Evolutionary conservation across 345 rosid species (phyloP).

Genomic region (Lagerstroemia speciosa): DNA sequence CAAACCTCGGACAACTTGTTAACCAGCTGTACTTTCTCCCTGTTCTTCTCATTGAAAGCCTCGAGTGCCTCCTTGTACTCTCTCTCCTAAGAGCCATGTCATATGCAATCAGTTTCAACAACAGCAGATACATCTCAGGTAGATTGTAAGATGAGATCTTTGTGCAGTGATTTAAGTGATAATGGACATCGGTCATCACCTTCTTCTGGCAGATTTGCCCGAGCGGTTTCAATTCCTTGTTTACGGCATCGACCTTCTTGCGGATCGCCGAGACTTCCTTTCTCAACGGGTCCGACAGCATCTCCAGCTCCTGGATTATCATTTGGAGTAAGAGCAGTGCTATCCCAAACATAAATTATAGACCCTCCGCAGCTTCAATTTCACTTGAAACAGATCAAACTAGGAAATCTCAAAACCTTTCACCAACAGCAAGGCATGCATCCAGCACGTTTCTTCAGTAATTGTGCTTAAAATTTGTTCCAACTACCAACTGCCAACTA

Average conservation of each 20-base stretch:
- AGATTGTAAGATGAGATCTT: background rate
- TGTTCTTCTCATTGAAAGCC: slow-evolving; percentile 73
- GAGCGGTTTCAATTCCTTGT: slow-evolving; percentile 89
- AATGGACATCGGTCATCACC: slow-evolving; percentile 25
- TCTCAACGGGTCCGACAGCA: slow-evolving; percentile 92
- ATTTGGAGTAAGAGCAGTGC: background rate
- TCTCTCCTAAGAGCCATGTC: slow-evolving; percentile 44
- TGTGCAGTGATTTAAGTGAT: background rate
- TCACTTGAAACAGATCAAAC: background rate
- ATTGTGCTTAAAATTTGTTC: background rate
- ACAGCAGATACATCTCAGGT: background rate
- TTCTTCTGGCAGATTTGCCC: slow-evolving; percentile 83
- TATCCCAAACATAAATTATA: background rate
- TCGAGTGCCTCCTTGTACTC: slow-evolving; percentile 62
- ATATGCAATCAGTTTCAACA: background rate
- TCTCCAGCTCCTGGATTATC: slow-evolving; percentile 70
- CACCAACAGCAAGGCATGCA: no score
- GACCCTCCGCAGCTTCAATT: background rate
- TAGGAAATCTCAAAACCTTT: background rate
- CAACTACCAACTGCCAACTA: background rate
- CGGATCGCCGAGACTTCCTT: slow-evolving; percentile 75
- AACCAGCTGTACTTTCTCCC: slow-evolving; percentile 47
- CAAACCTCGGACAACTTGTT: slow-evolving; percentile 46
- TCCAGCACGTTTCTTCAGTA: no score
- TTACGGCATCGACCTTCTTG: slow-evolving; percentile 82